Conservation (phyloP, 306 rosid species). For the Mimosa pudica region DNA sequence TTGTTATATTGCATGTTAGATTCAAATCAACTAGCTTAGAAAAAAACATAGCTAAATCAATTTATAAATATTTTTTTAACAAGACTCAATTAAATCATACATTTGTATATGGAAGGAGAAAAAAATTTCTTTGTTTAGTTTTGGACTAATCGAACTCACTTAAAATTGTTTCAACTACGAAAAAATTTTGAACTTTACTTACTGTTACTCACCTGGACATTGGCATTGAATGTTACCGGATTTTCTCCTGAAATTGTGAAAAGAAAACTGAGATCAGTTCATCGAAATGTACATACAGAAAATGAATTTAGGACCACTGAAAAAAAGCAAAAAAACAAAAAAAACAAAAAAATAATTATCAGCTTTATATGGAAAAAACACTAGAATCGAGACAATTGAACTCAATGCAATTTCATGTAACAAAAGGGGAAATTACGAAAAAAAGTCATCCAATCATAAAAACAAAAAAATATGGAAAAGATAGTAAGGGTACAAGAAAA, state of each 20-base stretch:
- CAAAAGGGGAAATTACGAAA: neutral
- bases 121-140: too few relatives aligned
- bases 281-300: neutral
- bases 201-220: constrained; percentile 53
- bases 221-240: constrained; percentile 44
- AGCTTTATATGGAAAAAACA: neutral
- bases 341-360: neutral
- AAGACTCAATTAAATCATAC: too few relatives aligned
- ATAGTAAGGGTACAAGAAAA: neutral
- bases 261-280: neutral
- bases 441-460: neutral
- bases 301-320: neutral
- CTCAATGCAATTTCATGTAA: neutral
- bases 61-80: too few relatives aligned
- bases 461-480: neutral
- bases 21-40: too few relatives aligned
- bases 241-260: constrained; percentile 41
- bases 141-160: neutral
- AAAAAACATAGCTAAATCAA: too few relatives aligned
- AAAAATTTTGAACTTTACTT: neutral
- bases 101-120: too few relatives aligned
- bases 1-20: too few relatives aligned
- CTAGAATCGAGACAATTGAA: neutral
- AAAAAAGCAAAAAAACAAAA: neutral
- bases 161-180: neutral